Conservation (phyloP, 345 rosid species). For the Eucalyptus marginata region DNA sequence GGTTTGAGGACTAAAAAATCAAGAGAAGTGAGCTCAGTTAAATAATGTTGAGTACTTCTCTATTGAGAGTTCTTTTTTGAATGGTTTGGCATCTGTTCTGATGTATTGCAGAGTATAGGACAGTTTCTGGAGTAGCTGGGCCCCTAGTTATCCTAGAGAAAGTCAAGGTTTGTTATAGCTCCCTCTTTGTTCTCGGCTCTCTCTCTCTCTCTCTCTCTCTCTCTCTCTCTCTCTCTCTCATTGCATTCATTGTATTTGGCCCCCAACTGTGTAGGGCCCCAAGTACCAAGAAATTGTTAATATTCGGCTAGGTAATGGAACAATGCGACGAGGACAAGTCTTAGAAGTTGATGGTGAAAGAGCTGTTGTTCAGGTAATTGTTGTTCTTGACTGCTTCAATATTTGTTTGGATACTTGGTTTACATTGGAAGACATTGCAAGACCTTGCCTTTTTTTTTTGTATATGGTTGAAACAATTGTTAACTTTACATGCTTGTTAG, state of each 20-base stretch:
- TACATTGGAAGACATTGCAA: background rate
- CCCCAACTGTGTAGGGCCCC: conserved; percentile 52
- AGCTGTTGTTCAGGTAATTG: conserved; percentile 88
- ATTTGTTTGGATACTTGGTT: background rate
- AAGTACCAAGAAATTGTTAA: conserved; percentile 97
- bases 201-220: background rate
- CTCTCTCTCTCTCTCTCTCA: background rate
- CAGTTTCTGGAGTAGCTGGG: conserved; percentile 97
- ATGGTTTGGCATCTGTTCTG: background rate
- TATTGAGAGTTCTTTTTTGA: background rate
- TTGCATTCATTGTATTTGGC: background rate
- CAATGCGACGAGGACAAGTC: conserved; percentile 92
- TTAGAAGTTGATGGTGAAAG: conserved; percentile 98
- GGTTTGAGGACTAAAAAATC: background rate
- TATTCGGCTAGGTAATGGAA: conserved; percentile 88
- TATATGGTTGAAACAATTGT: background rate
- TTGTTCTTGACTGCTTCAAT: background rate
- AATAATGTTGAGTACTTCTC: background rate
- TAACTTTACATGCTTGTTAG: background rate
- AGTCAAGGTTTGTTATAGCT: conserved; percentile 55
- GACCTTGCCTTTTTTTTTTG: background rate
- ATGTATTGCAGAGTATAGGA: conserved; percentile 65
- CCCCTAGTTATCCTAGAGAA: conserved; percentile 91
- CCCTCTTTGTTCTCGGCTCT: background rate
- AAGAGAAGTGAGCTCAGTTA: background rate